Evolutionary conservation across 495 filamentous ascomycete species (phyloP), one percentile per base, ranked within the genome.

Genomic region (Endocarpon pusillum): DNA sequence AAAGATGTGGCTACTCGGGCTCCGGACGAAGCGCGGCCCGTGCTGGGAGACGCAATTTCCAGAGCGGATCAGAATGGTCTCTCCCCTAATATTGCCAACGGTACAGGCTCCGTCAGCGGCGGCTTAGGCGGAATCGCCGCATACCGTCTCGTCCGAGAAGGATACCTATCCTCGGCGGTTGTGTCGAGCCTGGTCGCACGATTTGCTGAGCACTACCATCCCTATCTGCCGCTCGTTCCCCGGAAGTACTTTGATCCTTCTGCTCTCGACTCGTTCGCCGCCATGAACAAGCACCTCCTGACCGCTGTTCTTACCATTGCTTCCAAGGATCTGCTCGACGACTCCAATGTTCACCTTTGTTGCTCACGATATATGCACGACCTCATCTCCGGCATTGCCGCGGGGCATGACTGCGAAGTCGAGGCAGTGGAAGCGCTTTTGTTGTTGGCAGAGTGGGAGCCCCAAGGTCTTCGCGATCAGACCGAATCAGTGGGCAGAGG

Each of bases 381-480:
- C 23, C 43, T 75, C 26, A 66, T 77, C 10, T 73, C 72, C 0
- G 61, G 59, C 6, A 66, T 77, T 17, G 61, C 71, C 8, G 69
- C 69, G 19, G 71, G 71, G 3, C 61, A 62, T 7, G 64, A 71
- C 37, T 71, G 65, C 28, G 66, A 67, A 33, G 66, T 77, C 1
- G 72, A 73, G 45, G 66, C 71, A 11, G 69, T 75, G n/a, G 71
- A 77, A 43, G 66, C 72, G 17, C 51, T 77, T 5, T 55, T 77
- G 6, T 44, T 77, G 7, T 57, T 75, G 10, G 72, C 71, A 1
- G 71, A 77, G 43, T 75, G 71, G 70, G 70, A 71, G 23, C 71
- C 72, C 1, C 72, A 75, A 22, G 65, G 66, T 3, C 55, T 67
- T 3, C 57, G 66, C 11, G 57, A 53, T 27, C 62, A 40, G 11